Percentiles rank a stretch among this genome's conserved stretches.
Evolutionary conservation across 1,139 yeast species (phyloP).

Genomic region (Saccharomyces hybrid): DNA sequence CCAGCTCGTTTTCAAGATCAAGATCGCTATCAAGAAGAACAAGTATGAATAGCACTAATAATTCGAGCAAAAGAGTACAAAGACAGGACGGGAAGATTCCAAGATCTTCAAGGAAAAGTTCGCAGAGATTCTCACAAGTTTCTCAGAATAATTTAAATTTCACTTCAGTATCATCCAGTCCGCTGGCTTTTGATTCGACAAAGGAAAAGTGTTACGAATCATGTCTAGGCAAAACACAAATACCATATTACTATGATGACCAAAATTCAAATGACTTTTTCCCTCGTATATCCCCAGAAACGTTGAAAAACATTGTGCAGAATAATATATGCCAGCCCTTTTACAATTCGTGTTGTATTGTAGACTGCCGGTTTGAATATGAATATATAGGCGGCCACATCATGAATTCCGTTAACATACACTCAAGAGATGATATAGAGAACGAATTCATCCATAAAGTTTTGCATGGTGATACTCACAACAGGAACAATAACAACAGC

Average conservation of each 20-base stretch:
- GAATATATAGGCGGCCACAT: constrained; percentile 93
- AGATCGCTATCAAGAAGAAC: neutral
- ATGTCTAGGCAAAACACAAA: constrained; percentile 11
- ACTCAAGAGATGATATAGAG: constrained; percentile 54
- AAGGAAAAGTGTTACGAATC: constrained; percentile 11
- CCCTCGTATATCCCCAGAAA: constrained; percentile 63
- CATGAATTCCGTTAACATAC: constrained; percentile 68
- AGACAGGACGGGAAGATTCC: neutral
- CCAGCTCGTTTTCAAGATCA: neutral
- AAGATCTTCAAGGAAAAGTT: neutral
- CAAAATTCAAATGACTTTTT: constrained; percentile 46
- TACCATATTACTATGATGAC: constrained; percentile 20
- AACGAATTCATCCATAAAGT: constrained; percentile 15
- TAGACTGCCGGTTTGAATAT: constrained; percentile 89
- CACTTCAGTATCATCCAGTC: neutral
- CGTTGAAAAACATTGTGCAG: constrained; percentile 55
- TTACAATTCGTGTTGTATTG: constrained; percentile 54
- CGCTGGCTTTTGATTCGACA: constrained; percentile 15
- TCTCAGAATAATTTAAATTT: neutral
- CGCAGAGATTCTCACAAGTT: neutral
- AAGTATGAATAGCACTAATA: neutral
- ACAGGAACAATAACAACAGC: constrained; percentile 5
- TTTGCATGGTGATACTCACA: neutral
- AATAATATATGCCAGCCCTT: constrained; percentile 42
- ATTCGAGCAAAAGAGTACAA: neutral